Percentiles rank a stretch among this genome's conserved stretches.
These are phyloP conservation scores for Penicillium hesseltinei DNA, from an alignment of 2,329 filamentous ascomycete species.

Conservation along the genomic window DNA sequence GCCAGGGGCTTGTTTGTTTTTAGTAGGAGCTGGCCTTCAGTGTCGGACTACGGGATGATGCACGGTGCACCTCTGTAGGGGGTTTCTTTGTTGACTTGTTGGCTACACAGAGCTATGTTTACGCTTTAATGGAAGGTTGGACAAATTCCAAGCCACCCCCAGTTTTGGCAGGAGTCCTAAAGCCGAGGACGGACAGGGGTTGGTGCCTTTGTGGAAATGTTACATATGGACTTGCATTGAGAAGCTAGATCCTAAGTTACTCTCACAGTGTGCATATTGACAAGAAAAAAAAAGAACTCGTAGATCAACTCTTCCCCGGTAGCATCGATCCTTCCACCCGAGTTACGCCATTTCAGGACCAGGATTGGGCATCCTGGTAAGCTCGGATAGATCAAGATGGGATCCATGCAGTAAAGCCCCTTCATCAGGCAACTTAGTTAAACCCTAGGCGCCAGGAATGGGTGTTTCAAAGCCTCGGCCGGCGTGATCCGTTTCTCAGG, in stretches of 20 bases:
- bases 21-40: not conserved
- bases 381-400: not conserved
- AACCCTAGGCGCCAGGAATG: conserved; percentile 65
- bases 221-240: not conserved
- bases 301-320: not conserved
- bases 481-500: conserved; percentile 90
- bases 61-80: not conserved
- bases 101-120: not conserved
- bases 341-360: not conserved
- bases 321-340: not conserved
- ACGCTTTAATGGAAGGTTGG: not conserved
- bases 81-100: conserved; percentile 3
- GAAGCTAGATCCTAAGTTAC: not conserved
- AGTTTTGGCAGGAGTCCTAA: not conserved
- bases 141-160: not conserved
- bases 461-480: conserved; percentile 80
- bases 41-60: not conserved
- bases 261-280: not conserved
- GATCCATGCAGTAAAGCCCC: not conserved
- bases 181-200: not conserved
- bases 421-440: conserved; percentile 1
- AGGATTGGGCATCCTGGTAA: not conserved
- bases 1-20: not conserved
- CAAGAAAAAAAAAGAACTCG: not conserved
- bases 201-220: not conserved